Evolutionary conservation across 768 basidiomycete genomes (phyloP).

Genomic region (Suillus americanus): DNA sequence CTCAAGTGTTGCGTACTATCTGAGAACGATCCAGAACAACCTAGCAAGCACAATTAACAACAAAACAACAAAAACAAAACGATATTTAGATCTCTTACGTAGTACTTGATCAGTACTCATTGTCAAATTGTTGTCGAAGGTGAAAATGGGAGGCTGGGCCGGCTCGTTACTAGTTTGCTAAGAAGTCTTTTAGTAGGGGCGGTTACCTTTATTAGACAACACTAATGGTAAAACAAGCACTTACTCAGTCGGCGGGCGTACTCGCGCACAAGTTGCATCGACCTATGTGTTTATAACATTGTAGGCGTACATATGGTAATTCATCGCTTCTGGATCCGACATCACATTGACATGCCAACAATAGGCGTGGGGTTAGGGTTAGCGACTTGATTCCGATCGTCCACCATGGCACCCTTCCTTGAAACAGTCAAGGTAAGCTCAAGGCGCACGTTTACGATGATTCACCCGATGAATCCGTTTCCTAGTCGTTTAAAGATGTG

Average conservation of each 20-base stretch:
- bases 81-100: no score
- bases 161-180: neutral
- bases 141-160: neutral
- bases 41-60: no score
- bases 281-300: no score
- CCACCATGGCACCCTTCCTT: conserved; percentile 72
- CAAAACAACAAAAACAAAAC: no score
- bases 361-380: conserved; percentile 1
- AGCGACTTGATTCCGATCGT: neutral
- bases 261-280: neutral
- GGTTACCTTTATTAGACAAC: neutral
- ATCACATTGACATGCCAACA: neutral
- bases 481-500: conserved; percentile 92
- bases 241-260: neutral
- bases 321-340: no score
- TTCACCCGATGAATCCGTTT: neutral
- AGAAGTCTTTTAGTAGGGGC: neutral
- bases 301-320: no score
- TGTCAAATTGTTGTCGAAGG: no score
- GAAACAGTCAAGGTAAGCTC: conserved; percentile 58
- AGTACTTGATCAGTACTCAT: no score
- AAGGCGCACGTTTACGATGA: neutral
- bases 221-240: neutral
- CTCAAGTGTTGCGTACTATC: no score
- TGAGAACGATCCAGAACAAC: no score